Base-by-base conservation (phyloP, 2,329 filamentous ascomycete species). In the Periconia sp. region DNA sequence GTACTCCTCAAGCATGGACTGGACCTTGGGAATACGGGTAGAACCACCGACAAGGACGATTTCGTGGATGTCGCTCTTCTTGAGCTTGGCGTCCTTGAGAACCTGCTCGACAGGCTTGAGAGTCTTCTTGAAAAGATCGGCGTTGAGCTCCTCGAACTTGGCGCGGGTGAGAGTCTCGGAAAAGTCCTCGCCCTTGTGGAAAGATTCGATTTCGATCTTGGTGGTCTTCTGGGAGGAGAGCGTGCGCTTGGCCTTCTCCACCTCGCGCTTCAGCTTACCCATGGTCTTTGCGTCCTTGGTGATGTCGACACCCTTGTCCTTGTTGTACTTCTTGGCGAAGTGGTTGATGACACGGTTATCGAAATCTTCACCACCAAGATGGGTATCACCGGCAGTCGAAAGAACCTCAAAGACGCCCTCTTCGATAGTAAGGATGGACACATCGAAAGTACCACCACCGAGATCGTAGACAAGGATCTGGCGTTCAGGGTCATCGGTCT, bases 121-220 rank as follows among this genome's bases (percentile, higher is more conserved):
- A 54, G 94, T 97, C 86, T 94, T 96, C 88, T 96, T 96, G 89
- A 97, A 97, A 58, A 97, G 88, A 72, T 97, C 93, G 68, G 92
- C 92, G 89, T 97, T 97, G 70, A 97, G 86, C 81, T 97, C 93
- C 82, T 99, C 94, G 72, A 99, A 97, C 85, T 97, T 97, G 84
- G 94, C 94, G 69, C 93, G 91, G 76, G 93, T 97, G 49, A 99
- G 86, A 59, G 92, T 97, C 87, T 97, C 93, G 46, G 92, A 97
- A 84, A 97, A 96, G 78, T 97, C 94, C 65, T 96, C 88, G 82
- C 94, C 94, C 68, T 96, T 87, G 81, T 91, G 89, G 89, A 99
- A 96, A 65, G 91, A 88, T 79, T 99, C 94, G 62, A 99, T 97
- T 81, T 97, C 94, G 66, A 96, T 92, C 67, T 91, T 90, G 64